Base-by-base conservation (phyloP, 2,329 filamentous ascomycete genomes). In the Elsinoe batatas region DNA sequence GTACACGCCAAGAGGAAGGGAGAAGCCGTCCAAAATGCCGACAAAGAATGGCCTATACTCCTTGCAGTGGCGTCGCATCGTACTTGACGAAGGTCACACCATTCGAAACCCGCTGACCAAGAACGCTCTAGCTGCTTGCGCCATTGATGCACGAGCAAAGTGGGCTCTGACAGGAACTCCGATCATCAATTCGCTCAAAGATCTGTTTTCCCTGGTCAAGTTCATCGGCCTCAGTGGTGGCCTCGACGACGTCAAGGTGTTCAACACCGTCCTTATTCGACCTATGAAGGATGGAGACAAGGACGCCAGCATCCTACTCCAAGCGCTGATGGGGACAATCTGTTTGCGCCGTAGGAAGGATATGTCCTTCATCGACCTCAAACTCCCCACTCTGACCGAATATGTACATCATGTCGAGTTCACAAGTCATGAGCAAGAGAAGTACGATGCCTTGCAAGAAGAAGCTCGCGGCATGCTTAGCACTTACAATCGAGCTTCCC, bases 361-460 rank as follows among this genome's bases (percentile, higher is more conserved):
- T 56, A 95, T 95, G 89, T 78, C 79, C 4, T 95, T 94, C 64
- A 80, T 95, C 53, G 88, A 95, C 61, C 74, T 95, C 17, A 85
- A 83, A 59, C 76, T 95, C 7, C 89, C 90, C 0, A 75, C 82
- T 12, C 82, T 94, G 64, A 84, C 82, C 1, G 88, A 91, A 65
- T 90, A 85, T 61, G 76, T 93, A 5, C 84, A 93, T 63, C 80
- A 81, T 7, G 81, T 95, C 61, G 76, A 82, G 7, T 89, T 95
- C 63, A 79, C 83, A 42, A 70, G 80, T 0, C 82, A 90, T 35
- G 90, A 95, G 67, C 77, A 82, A 61, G 79, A 83, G 62, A 88
- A 87, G 70, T 95, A 95, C 65, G 80, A 88, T 37, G 82, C 82
- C 35, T 75, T 94, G 53, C 74, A 84, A 76, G 82, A 74, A 1